Evolutionary conservation across 179 eudicot genomes (phyloP).

Genomic region (Gypsophila paniculata): DNA sequence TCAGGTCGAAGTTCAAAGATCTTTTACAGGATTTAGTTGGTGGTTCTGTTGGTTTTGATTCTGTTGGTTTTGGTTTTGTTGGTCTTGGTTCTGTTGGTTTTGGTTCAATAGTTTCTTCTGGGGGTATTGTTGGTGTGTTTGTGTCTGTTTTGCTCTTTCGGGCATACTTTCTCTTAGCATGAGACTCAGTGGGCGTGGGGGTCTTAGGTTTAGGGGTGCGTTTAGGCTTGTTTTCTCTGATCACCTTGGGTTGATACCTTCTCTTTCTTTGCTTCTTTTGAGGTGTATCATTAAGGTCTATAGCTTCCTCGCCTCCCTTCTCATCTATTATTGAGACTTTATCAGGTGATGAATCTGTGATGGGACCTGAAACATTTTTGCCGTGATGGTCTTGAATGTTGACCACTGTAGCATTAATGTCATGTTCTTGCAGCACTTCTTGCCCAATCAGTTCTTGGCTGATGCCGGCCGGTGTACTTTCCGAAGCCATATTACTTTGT

Average conservation of each 20-base stretch:
- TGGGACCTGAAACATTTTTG: conserved; percentile 13
- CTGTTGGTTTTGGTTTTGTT: background rate
- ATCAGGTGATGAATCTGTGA: conserved; percentile 33
- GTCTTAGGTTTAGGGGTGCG: conserved; percentile 46
- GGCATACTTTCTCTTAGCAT: conserved; percentile 64
- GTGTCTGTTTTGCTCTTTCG: conserved; percentile 39
- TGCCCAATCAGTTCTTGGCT: conserved; percentile 16
- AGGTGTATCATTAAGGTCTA: conserved; percentile 72
- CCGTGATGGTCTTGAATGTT: conserved; percentile 21
- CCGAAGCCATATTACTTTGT: conserved; percentile 10
- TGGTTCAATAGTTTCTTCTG: conserved; percentile 17
- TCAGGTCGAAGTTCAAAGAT: conserved; percentile 40
- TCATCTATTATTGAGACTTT: conserved; percentile 30
- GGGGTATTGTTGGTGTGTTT: conserved; percentile 20
- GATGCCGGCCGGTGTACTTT: conserved; percentile 20
- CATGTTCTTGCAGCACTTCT: conserved; percentile 21
- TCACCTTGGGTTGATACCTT: conserved; percentile 82
- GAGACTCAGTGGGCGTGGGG: conserved; percentile 37
- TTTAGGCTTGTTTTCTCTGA: conserved; percentile 74
- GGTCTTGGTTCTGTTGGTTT: conserved; percentile 8
- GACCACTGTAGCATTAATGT: conserved; percentile 28
- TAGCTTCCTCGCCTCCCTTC: conserved; percentile 37
- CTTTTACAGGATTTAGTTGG: conserved; percentile 34
- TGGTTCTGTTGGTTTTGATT: background rate
- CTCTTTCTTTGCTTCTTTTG: conserved; percentile 61